Base-by-base conservation (phyloP, 805 yeast species). In the Cyberlindnera americana region DNA sequence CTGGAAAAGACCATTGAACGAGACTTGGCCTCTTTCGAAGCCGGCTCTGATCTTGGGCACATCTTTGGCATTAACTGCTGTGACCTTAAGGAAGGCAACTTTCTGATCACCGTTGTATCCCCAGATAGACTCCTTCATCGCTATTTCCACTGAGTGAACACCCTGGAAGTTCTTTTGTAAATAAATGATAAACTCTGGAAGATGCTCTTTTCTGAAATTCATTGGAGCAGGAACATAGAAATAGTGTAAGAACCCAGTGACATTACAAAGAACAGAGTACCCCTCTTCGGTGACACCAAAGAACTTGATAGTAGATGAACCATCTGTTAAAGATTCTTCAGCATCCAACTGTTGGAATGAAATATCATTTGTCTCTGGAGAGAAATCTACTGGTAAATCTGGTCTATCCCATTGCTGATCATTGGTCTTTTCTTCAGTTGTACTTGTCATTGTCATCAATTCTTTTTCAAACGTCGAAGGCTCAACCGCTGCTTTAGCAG, bases 251-350 rank as follows among this genome's bases (percentile, higher is more conserved):
- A 95, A 93, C 6, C 95, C 96, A 3, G 83, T 75, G 13, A 93
- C 93, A 51, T 84, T 88, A 65, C 98, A 90, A 49, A 90, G 70
- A 16, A 93, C 86, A 0, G 97, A 85, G 56, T 88, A 68, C 4
- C 99, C 99, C 40, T 77, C 81, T 42, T 71, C 76, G 2, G 98
- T 89, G 28, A 95, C 89, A 41, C 99, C 99, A 61, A 90, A 93
- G 56, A 95, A 83, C 40, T 96, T 74, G 1, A 90, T 85, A 2
- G 77, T 72, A 1, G 83, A 75, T 19, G 73, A 68, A 13, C 77
- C 80, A 26, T 76, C 75, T 8, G 75, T 58, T 21, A 64, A 57
- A 3, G 85, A 75, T 54, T 93, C 99, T 54, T 93, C 98, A 2
- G 95, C 96, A 60, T 93, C 99, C 52, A 93, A 68, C 56, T 93